Conservation (phyloP, 1,139 yeast genomes). For the Nakaseomyces kungkrabaensis region DNA sequence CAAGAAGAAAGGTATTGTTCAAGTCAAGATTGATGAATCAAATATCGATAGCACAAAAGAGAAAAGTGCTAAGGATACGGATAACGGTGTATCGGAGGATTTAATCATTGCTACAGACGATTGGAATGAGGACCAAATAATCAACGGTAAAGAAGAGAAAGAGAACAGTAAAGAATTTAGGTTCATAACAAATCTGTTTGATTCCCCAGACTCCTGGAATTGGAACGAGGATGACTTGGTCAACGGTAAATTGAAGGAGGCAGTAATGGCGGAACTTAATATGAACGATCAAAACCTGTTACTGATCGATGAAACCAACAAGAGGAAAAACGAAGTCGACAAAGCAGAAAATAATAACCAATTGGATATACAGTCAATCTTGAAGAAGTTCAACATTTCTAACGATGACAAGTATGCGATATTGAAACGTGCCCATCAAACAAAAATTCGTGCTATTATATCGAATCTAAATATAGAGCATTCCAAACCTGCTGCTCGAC, state of each 20-base stretch:
- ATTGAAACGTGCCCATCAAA: conserved; percentile 75
- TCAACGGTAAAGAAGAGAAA: conserved; percentile 31
- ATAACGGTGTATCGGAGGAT: conserved; percentile 38
- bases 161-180: conserved; percentile 3
- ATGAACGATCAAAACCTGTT: conserved; percentile 79
- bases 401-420: conserved; percentile 82
- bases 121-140: conserved; percentile 68
- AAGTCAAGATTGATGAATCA: conserved; percentile 17
- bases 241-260: conserved; percentile 50
- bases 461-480: conserved; percentile 90
- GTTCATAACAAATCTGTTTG: background rate
- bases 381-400: conserved; percentile 61
- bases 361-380: conserved; percentile 6
- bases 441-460: conserved; percentile 86
- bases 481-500: conserved; percentile 72
- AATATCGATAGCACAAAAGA: conserved; percentile 26
- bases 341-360: background rate
- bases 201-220: conserved; percentile 27
- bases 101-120: conserved; percentile 66
- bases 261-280: conserved; percentile 45
- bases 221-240: conserved; percentile 76
- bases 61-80: conserved; percentile 18
- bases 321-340: conserved; percentile 9
- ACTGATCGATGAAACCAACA: conserved; percentile 35
- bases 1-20: conserved; percentile 17